phyloP scores from a whole-genome alignment of 2,329 filamentous ascomycete genomes.

The Fusarium palustre region DNA sequence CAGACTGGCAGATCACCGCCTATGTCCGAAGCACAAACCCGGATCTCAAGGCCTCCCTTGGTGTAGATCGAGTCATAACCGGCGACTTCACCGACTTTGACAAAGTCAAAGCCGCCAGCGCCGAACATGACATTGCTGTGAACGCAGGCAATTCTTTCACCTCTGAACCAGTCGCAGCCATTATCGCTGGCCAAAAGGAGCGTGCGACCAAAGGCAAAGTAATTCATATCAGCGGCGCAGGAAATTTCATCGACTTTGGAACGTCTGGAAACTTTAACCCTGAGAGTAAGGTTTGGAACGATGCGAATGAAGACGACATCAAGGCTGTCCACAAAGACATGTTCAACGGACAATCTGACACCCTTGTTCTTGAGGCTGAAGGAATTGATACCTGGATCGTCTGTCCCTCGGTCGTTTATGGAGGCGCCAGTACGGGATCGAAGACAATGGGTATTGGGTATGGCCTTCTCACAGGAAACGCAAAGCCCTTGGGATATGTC shows the following conservation, averaged over 20 bases:
- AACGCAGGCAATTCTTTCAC: conserved; percentile 18
- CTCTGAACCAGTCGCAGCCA: background rate
- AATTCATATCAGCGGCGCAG: conserved; percentile 8
- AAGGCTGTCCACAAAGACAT: conserved; percentile 17
- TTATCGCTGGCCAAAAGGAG: background rate
- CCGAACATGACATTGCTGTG: conserved; percentile 11
- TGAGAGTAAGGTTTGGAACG: conserved; percentile 19
- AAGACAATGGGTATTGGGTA: conserved; percentile 2
- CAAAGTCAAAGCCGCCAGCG: conserved; percentile 2
- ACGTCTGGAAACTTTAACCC: conserved; percentile 12
- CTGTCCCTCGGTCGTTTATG: conserved; percentile 3
- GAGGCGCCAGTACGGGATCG: background rate
- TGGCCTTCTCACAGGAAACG: background rate
- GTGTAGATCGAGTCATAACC: background rate
- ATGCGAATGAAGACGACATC: conserved; percentile 14
- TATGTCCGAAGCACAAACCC: background rate
- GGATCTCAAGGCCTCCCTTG: background rate
- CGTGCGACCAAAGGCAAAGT: background rate
- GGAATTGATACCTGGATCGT: conserved; percentile 9
- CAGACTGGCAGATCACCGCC: conserved; percentile 12
- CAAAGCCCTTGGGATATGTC: conserved; percentile 3
- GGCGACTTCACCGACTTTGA: conserved; percentile 15
- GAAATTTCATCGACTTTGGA: conserved; percentile 18
- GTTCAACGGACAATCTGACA: conserved; percentile 22
- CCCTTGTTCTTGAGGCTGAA: background rate